phyloP scores from a whole-genome alignment of 83 land plant genomes.

The Diphasiastrum complanatum region DNA sequence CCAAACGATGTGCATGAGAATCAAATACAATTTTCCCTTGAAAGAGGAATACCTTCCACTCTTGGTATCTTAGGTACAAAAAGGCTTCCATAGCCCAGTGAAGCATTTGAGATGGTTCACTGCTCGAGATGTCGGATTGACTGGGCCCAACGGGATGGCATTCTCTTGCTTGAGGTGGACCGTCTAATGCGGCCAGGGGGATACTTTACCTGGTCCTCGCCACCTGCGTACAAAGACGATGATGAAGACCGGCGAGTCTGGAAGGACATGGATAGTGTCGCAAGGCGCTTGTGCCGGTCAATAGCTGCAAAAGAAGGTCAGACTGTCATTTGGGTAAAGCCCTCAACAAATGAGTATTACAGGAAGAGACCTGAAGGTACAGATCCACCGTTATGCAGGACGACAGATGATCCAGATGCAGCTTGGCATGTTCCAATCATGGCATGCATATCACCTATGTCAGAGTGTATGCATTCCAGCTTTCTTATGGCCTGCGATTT shows the following conservation, averaged over 20 bases:
- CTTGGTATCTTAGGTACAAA: conserved; percentile 86
- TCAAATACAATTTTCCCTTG: conserved; percentile 92
- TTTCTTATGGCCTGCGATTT: too few relatives aligned
- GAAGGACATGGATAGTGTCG: conserved; percentile 65
- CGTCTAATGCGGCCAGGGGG: conserved; percentile 91
- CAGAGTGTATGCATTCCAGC: conserved; percentile 42
- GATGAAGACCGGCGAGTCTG: conserved; percentile 60
- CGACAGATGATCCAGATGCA: conserved; percentile 66
- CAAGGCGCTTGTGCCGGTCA: conserved; percentile 81
- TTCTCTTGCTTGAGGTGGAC: conserved; percentile 81
- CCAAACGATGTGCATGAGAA: conserved; percentile 96
- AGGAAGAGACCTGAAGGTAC: conserved; percentile 50
- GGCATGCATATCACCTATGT: conserved; percentile 67
- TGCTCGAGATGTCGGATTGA: conserved; percentile 95
- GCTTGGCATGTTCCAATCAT: conserved; percentile 80
- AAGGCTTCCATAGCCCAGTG: conserved; percentile 88
- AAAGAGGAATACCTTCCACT: conserved; percentile 90
- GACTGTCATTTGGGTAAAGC: conserved; percentile 87
- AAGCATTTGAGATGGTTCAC: conserved; percentile 90
- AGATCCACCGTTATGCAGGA: conserved; percentile 57
- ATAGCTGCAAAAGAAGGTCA: conserved; percentile 73
- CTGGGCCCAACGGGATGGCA: conserved; percentile 95
- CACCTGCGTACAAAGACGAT: conserved; percentile 84
- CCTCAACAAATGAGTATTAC: conserved; percentile 63
- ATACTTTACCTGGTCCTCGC: conserved; percentile 89